Percentiles rank a stretch among this genome's conserved stretches.
phyloP scores from a whole-genome alignment of 768 basidiomycete genomes.

The Boletus coccyginus region DNA sequence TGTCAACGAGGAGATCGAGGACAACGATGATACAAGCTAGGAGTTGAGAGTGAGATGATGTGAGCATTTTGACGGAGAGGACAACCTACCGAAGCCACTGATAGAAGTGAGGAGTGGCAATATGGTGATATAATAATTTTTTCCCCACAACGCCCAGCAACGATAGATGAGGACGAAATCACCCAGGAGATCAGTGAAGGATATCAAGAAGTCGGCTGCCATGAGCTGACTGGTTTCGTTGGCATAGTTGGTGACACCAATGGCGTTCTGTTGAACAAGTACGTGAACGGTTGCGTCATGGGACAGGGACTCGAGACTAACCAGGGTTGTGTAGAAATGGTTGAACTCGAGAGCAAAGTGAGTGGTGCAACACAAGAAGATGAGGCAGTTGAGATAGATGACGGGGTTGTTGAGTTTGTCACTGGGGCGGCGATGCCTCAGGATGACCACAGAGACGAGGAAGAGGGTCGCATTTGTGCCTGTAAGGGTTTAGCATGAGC shows the following conservation, averaged over 20 bases:
- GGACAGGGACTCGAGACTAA: conserved; percentile 12
- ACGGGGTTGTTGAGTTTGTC: conserved; percentile 23
- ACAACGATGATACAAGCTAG: conserved; percentile 32
- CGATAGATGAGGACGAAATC: conserved; percentile 39
- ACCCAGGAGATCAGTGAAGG: conserved; percentile 36
- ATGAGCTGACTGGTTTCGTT: conserved; percentile 31
- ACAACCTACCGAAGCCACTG: conserved; percentile 32
- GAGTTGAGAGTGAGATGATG: not conserved
- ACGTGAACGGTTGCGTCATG: not conserved
- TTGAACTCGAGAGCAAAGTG: conserved; percentile 36
- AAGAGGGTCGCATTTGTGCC: conserved; percentile 29
- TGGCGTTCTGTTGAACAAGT: conserved; percentile 15
- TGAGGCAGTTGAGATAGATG: conserved; percentile 27
- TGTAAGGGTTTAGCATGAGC: not conserved
- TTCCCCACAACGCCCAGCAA: conserved; percentile 41
- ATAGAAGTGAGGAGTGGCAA: conserved; percentile 36
- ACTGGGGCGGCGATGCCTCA: conserved; percentile 10
- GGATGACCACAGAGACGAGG: conserved; percentile 25
- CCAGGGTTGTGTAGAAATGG: conserved; percentile 33
- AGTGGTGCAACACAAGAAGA: conserved; percentile 33
- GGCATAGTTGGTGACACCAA: conserved; percentile 27
- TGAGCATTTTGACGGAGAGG: not conserved
- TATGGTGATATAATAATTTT: conserved; percentile 31
- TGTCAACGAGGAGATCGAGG: conserved; percentile 28
- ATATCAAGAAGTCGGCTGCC: conserved; percentile 37